phyloP scores from a whole-genome alignment of 2,329 filamentous ascomycete genomes.

The Colletotrichum noveboracense region DNA sequence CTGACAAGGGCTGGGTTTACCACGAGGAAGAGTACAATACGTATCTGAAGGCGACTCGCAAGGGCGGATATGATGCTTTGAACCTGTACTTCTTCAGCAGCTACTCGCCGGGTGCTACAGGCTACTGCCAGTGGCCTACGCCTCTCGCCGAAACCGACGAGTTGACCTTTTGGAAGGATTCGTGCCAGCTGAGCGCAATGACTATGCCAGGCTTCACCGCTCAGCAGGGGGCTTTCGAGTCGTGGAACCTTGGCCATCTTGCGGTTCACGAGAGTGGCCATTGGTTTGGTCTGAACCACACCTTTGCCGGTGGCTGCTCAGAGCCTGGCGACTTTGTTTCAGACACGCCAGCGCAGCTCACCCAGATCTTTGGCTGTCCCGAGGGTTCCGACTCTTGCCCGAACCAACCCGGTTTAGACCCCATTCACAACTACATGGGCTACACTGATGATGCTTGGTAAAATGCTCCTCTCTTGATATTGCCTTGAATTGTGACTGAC shows the following conservation, averaged over 20 bases:
- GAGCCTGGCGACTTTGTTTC: conserved; percentile 37
- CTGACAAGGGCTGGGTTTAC: conserved; percentile 25
- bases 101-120: conserved; percentile 40
- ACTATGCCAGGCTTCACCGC: conserved; percentile 15
- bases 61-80: conserved; percentile 43
- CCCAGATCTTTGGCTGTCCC: conserved; percentile 22
- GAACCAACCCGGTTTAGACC: conserved; percentile 24
- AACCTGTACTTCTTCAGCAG: conserved; percentile 51
- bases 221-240: conserved; percentile 9
- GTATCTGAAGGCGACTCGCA: conserved; percentile 28
- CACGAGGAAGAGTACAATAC: conserved; percentile 7
- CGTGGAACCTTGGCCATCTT: conserved; percentile 26
- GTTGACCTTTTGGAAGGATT: neutral
- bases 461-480: neutral
- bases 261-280: conserved; percentile 46
- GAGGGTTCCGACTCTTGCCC: conserved; percentile 27
- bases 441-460: conserved; percentile 37
- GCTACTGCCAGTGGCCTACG: conserved; percentile 52
- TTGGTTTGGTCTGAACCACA: conserved; percentile 49
- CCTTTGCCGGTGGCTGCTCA: conserved; percentile 40
- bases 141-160: neutral
- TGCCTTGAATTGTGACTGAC: neutral
- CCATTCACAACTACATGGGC: conserved; percentile 30
- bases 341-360: conserved; percentile 41
- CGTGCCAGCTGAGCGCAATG: conserved; percentile 15